phyloP scores from a whole-genome alignment of 371 early-diverging fungal species.

The Rhizopus microsporus region DNA sequence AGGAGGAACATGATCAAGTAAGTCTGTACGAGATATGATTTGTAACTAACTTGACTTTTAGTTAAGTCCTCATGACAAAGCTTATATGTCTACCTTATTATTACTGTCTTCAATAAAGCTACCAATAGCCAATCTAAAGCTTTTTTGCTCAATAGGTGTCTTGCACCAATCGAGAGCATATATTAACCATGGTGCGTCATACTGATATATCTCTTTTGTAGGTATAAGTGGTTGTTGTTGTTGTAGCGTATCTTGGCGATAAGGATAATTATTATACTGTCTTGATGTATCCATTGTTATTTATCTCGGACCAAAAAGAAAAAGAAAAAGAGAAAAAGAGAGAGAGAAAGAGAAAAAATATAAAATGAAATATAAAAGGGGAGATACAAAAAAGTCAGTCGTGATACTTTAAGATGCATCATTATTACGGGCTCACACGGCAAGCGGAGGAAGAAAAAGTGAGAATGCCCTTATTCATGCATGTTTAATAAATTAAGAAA shows the following conservation, averaged over 20 bases:
- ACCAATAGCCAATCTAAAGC: conserved; percentile 81
- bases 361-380: no score
- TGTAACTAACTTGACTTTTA: conserved; percentile 48
- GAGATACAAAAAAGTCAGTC: no score
- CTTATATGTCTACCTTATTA: conserved; percentile 68
- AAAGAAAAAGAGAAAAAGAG: conserved; percentile 1
- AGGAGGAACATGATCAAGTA: conserved; percentile 23
- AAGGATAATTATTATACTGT: conserved; percentile 27
- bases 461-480: no score
- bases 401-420: no score
- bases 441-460: no score
- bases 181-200: conserved; percentile 83
- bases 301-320: background rate
- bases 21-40: conserved; percentile 62
- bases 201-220: conserved; percentile 78
- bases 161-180: conserved; percentile 89
- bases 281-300: conserved; percentile 28
- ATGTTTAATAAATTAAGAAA: no score
- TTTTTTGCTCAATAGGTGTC: conserved; percentile 59
- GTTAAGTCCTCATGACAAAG: background rate
- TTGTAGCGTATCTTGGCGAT: conserved; percentile 14
- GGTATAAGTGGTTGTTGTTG: conserved; percentile 11
- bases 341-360: background rate
- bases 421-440: no score
- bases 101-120: conserved; percentile 80